Conservation (phyloP, 108 stramenopile genomes). For the Stephanodiscus triporus region DNA sequence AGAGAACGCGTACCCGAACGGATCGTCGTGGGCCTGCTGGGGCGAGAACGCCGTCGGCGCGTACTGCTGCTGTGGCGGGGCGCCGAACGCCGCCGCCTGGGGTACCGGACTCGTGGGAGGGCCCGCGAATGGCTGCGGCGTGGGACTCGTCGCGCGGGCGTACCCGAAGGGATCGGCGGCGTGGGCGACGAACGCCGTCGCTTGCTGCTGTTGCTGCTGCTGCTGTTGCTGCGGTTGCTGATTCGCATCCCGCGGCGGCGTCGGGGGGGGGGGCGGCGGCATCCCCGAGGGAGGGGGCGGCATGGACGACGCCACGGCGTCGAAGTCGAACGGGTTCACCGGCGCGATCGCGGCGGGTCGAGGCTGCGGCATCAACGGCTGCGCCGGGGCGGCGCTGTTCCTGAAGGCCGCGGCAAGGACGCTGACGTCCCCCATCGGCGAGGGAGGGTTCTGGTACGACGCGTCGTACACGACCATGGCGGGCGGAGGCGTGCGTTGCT, state of each 20-base stretch:
- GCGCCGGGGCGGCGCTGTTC: not conserved
- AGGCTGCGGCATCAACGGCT: constrained; percentile 4
- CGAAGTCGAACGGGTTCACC: constrained; percentile 28
- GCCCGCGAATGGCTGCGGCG: not conserved
- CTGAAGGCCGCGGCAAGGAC: not conserved
- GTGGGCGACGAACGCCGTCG: constrained; percentile 1
- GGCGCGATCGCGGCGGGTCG: not conserved
- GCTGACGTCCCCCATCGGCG: constrained; percentile 26
- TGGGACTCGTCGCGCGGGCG: not conserved
- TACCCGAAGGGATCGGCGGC: constrained; percentile 1
- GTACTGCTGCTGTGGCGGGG: constrained; percentile 3
- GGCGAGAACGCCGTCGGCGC: not conserved
- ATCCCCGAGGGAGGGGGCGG: constrained; percentile 2
- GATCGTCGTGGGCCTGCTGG: constrained; percentile 12
- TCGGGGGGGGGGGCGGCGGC: constrained; percentile 13
- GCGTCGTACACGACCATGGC: constrained; percentile 11
- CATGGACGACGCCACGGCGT: constrained; percentile 10
- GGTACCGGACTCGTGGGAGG: constrained; percentile 7
- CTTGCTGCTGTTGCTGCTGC: constrained; percentile 3
- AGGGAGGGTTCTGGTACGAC: constrained; percentile 15
- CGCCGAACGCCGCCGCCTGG: not conserved
- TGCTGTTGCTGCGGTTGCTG: not conserved
- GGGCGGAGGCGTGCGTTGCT: constrained; percentile 14
- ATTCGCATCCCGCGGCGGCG: constrained; percentile 3
- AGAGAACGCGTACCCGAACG: constrained; percentile 43